Evolutionary conservation across 805 yeast species (phyloP).

Genomic region (Yamadazyma ubonensis): DNA sequence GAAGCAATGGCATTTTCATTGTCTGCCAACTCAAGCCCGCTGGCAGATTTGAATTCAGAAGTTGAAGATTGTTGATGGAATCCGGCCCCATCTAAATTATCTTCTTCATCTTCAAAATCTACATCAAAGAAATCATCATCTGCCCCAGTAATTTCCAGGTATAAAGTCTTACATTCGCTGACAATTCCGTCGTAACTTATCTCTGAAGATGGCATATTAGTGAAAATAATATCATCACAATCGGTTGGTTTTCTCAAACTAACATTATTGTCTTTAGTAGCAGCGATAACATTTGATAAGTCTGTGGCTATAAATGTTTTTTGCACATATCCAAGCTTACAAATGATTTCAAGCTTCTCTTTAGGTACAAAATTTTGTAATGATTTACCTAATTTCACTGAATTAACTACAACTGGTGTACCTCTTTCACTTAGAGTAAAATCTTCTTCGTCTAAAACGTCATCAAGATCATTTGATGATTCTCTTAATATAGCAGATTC

Average conservation of each 20-base stretch:
- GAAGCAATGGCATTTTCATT: conserved; percentile 37
- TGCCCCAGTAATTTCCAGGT: conserved; percentile 80
- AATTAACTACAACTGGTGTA: conserved; percentile 62
- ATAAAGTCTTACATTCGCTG: conserved; percentile 73
- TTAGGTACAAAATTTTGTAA: conserved; percentile 82
- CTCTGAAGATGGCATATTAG: conserved; percentile 76
- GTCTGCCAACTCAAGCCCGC: conserved; percentile 10
- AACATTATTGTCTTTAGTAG: conserved; percentile 28
- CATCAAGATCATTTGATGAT: conserved; percentile 51
- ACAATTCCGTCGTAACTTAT: conserved; percentile 89
- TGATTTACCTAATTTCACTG: conserved; percentile 83
- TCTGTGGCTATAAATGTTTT: conserved; percentile 37
- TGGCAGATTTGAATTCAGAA: not conserved
- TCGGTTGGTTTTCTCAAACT: conserved; percentile 27
- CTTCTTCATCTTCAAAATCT: conserved; percentile 94
- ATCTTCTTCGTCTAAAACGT: conserved; percentile 53
- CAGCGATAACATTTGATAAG: conserved; percentile 35
- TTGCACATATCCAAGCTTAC: conserved; percentile 42
- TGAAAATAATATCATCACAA: conserved; percentile 45
- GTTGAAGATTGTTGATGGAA: conserved; percentile 15
- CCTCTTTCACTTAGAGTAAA: conserved; percentile 45
- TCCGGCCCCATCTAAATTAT: conserved; percentile 28
- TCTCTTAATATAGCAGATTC: conserved; percentile 82
- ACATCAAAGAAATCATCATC: conserved; percentile 96
- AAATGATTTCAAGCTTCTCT: conserved; percentile 52